phyloP scores from a whole-genome alignment of 2,329 filamentous ascomycete genomes.

The Sclerotinia borealis region DNA sequence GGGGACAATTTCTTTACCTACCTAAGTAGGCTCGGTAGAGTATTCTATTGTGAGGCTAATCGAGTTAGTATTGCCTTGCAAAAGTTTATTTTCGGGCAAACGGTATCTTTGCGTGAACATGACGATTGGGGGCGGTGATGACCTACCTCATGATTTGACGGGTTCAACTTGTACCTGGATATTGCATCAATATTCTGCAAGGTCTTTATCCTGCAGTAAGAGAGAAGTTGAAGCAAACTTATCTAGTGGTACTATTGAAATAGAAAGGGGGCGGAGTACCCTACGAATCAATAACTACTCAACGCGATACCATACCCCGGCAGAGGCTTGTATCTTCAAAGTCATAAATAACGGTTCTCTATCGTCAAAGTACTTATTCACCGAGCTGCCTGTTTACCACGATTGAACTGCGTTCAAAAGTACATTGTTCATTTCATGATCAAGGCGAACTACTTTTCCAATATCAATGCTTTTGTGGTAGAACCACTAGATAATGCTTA shows the following conservation, averaged over 20 bases:
- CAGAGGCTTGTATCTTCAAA: neutral
- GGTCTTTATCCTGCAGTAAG: neutral
- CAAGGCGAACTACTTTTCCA: neutral
- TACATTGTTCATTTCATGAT: neutral
- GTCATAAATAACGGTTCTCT: neutral
- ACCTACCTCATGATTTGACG: neutral
- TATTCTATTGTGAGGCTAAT: neutral
- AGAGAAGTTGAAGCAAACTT: neutral
- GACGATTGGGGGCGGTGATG: neutral
- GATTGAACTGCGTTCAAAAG: neutral
- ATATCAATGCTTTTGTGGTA: neutral
- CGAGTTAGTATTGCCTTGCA: neutral
- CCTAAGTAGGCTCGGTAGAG: neutral
- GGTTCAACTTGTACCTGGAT: neutral
- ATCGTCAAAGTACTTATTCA: neutral
- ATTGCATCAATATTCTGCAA: neutral
- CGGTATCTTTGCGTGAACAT: neutral
- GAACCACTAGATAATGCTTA: neutral
- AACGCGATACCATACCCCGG: neutral
- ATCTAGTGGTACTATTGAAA: neutral
- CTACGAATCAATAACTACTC: neutral
- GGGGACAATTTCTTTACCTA: too few relatives aligned
- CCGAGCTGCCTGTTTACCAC: neutral
- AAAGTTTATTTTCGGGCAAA: neutral
- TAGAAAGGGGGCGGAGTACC: constrained; percentile 3